Evolutionary conservation across 2,329 filamentous ascomycete genomes (phyloP).

Genomic region (Microdochium paspali): DNA sequence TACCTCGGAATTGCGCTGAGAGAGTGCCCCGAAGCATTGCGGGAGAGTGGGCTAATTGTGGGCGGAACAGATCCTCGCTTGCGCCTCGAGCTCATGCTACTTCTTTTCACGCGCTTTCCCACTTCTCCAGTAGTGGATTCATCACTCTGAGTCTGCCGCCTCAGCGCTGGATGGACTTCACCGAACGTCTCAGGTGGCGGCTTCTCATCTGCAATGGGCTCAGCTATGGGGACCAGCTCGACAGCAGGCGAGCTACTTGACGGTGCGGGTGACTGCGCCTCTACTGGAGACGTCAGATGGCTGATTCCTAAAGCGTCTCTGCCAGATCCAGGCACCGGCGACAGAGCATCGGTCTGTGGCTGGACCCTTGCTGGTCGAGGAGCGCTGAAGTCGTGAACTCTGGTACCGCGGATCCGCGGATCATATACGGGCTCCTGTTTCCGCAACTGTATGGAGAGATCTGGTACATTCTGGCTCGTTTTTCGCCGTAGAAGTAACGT

Average conservation of each 20-base stretch:
- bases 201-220: not conserved
- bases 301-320: not conserved
- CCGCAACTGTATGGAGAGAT: constrained; percentile 30
- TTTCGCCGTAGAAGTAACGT: constrained; percentile 48
- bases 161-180: not conserved
- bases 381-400: constrained; percentile 57
- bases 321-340: not conserved
- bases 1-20: constrained; percentile 44
- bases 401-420: constrained; percentile 53
- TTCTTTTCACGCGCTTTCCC: not conserved
- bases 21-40: constrained; percentile 41
- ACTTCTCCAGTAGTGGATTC: not conserved
- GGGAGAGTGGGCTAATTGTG: constrained; percentile 30
- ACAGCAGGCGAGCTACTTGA: not conserved
- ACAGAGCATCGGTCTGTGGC: not conserved
- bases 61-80: not conserved
- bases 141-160: not conserved
- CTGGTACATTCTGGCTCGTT: constrained; percentile 37
- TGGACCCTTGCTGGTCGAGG: constrained; percentile 35
- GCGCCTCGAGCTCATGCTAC: not conserved
- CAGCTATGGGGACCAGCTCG: not conserved
- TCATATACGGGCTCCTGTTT: constrained; percentile 43
- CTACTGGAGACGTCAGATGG: not conserved
- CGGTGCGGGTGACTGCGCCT: not conserved
- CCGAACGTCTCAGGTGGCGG: not conserved